Evolutionary conservation across 306 rosid species (phyloP).

Genomic region (Gleditsia sinensis): DNA sequence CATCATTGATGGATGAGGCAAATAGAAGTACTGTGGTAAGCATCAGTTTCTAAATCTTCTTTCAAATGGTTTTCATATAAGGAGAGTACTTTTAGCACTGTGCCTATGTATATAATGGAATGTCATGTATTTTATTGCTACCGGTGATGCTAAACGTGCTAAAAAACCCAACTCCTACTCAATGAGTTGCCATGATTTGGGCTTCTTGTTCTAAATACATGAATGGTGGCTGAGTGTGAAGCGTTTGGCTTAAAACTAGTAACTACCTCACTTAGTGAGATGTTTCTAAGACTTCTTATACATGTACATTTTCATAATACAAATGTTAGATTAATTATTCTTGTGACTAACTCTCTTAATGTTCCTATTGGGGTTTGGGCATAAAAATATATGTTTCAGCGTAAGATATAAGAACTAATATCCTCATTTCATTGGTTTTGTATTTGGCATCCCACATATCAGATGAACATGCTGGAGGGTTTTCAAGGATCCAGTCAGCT

Average conservation of each 20-base stretch:
- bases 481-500: background rate
- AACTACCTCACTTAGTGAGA: background rate
- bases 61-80: slow-evolving; percentile 28
- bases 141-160: too few species aligned
- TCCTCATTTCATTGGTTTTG: background rate
- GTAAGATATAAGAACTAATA: background rate
- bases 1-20: slow-evolving; percentile 81
- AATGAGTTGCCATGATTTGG: background rate
- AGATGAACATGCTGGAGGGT: background rate
- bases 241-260: background rate
- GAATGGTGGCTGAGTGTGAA: background rate
- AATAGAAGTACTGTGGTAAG: slow-evolving; percentile 75
- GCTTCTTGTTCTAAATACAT: slow-evolving; percentile 9
- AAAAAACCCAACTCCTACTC: background rate
- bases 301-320: background rate
- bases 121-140: too few species aligned
- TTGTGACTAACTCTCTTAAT: background rate
- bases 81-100: too few species aligned
- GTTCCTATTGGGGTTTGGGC: background rate
- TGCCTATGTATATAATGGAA: too few species aligned
- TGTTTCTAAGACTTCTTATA: background rate
- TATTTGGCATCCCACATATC: background rate
- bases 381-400: background rate
- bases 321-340: background rate
- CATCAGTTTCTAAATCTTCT: slow-evolving; percentile 21